A percentile compares a stretch with the other conserved stretches of the same genome.
Evolutionary conservation across 768 basidiomycete genomes (phyloP).

Genomic region (Agaricus blazei): DNA sequence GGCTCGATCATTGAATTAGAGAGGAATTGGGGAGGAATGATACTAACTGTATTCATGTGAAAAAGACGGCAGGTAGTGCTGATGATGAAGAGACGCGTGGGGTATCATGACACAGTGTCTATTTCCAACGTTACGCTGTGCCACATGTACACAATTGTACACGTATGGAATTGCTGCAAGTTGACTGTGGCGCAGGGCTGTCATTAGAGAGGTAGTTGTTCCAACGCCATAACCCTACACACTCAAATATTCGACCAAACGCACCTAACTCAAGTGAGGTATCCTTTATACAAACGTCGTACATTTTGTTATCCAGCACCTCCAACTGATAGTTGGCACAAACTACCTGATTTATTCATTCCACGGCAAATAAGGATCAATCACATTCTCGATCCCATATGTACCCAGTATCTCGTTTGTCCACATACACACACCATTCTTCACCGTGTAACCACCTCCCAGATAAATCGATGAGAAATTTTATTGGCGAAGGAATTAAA

Average conservation of each 20-base stretch:
- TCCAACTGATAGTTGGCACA: constrained; percentile 93
- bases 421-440: constrained; percentile 94
- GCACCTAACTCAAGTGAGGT: constrained; percentile 75
- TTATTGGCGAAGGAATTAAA: constrained; percentile 71
- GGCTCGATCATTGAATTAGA: too few species aligned
- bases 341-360: constrained; percentile 97
- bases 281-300: constrained; percentile 82
- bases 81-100: too few species aligned
- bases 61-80: too few species aligned
- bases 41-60: too few species aligned
- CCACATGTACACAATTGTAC: too few species aligned
- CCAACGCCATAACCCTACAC: too few species aligned
- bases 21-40: too few species aligned
- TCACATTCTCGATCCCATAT: constrained; percentile 75
- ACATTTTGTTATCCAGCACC: constrained; percentile 90
- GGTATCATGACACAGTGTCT: too few species aligned
- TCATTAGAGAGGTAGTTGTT: background rate
- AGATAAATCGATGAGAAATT: constrained; percentile 86
- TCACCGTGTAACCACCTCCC: constrained; percentile 95
- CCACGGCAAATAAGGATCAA: constrained; percentile 80
- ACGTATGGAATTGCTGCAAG: too few species aligned
- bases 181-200: too few species aligned
- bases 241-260: constrained; percentile 31
- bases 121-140: too few species aligned
- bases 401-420: constrained; percentile 96